Conservation (phyloP, 2,329 filamentous ascomycete genomes). For the Penicillium sp. region DNA sequence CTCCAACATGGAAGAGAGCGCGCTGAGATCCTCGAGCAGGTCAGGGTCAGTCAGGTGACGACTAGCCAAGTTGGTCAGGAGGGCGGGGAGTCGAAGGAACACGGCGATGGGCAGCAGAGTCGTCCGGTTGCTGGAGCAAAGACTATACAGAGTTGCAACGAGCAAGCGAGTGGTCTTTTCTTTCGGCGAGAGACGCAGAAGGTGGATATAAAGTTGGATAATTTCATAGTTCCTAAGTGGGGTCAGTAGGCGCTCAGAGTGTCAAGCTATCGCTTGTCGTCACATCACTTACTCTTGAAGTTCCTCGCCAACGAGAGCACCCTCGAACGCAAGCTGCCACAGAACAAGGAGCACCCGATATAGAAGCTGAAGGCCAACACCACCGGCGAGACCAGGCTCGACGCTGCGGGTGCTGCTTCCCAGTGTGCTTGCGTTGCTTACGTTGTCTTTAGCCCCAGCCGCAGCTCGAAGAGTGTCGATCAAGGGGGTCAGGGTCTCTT, state of each 20-base stretch:
- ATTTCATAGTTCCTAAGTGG: constrained; percentile 80
- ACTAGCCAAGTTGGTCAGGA: constrained; percentile 58
- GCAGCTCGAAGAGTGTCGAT: constrained; percentile 75
- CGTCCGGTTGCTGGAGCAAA: constrained; percentile 71
- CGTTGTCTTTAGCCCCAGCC: constrained; percentile 70
- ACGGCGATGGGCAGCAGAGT: constrained; percentile 77
- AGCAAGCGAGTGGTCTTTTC: constrained; percentile 95
- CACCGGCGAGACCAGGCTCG: constrained; percentile 64
- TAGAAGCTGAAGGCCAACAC: constrained; percentile 85
- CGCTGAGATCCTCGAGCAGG: constrained; percentile 50
- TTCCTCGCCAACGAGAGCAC: constrained; percentile 67
- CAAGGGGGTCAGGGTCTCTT: constrained; percentile 78
- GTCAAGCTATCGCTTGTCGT: not conserved
- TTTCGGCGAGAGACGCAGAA: constrained; percentile 89
- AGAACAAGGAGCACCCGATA: constrained; percentile 92
- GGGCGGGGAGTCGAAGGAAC: constrained; percentile 72
- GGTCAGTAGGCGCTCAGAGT: constrained; percentile 18
- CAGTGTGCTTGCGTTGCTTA: constrained; percentile 62
- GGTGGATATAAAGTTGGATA: constrained; percentile 84
- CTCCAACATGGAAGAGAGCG: constrained; percentile 67
- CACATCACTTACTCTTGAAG: constrained; percentile 57
- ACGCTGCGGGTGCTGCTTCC: constrained; percentile 64
- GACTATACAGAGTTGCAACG: constrained; percentile 83
- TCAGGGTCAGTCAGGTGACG: constrained; percentile 53
- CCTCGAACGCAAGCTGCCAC: constrained; percentile 96